phyloP scores from a whole-genome alignment of 371 early-diverging fungal genomes.

The Apophysomyces elegans region DNA sequence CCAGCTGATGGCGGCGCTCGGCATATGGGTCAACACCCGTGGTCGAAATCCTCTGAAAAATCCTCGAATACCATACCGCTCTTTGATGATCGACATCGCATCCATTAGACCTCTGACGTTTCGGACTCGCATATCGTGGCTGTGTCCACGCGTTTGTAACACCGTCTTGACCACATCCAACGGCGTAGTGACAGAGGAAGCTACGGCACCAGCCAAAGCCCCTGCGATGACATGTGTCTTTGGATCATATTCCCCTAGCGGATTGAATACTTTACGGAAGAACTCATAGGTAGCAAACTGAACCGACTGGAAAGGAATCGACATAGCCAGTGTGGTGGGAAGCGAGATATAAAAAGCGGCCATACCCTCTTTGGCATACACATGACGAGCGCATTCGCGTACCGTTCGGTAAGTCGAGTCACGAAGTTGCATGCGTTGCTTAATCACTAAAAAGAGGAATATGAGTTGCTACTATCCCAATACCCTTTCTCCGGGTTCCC shows the following conservation, averaged over 20 bases:
- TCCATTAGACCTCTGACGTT: constrained; percentile 71
- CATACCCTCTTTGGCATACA: constrained; percentile 78
- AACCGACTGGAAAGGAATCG: constrained; percentile 90
- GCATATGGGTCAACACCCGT: constrained; percentile 86
- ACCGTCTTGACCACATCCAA: constrained; percentile 94
- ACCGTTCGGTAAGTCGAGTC: constrained; percentile 69
- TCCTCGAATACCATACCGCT: constrained; percentile 75
- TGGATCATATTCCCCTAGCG: constrained; percentile 81
- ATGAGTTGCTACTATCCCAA: background rate
- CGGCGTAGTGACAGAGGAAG: constrained; percentile 91
- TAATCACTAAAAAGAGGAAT: constrained; percentile 67
- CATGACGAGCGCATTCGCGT: constrained; percentile 66
- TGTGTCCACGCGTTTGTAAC: constrained; percentile 87
- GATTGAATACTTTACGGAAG: constrained; percentile 76
- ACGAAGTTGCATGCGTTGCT: constrained; percentile 94
- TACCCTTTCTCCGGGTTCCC: too few species aligned
- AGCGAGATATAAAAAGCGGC: constrained; percentile 91
- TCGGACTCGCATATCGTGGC: constrained; percentile 70
- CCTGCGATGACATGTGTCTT: constrained; percentile 86
- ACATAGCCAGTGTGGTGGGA: constrained; percentile 91
- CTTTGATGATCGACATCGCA: constrained; percentile 77
- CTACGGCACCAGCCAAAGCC: constrained; percentile 89
- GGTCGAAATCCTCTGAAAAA: constrained; percentile 86
- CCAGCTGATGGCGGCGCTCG: constrained; percentile 95
- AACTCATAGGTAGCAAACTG: constrained; percentile 93